Percentiles rank a stretch among this genome's conserved stretches.
phyloP scores from a whole-genome alignment of 768 basidiomycete genomes.

The Panaeolus papilionaceus region DNA sequence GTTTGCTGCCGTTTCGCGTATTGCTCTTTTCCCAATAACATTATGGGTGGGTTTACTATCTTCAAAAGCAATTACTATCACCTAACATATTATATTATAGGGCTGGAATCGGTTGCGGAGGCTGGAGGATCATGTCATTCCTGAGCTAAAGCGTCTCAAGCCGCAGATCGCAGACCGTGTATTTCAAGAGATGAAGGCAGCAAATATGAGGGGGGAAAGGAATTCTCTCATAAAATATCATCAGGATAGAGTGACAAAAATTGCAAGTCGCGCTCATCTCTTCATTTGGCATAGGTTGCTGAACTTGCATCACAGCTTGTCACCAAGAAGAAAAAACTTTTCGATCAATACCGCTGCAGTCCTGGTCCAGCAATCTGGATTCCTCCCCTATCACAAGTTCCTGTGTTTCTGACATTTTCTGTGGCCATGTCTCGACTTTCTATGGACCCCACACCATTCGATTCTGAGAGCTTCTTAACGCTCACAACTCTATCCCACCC shows the following conservation, averaged over 20 bases:
- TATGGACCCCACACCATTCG: conserved; percentile 67
- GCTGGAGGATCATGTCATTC: conserved; percentile 65
- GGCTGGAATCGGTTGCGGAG: conserved; percentile 64
- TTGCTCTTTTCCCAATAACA: conserved; percentile 71
- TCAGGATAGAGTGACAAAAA: conserved; percentile 49
- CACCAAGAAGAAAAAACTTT: conserved; percentile 62
- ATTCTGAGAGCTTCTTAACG: conserved; percentile 79
- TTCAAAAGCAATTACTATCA: conserved; percentile 11
- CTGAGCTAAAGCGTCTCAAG: conserved; percentile 58
- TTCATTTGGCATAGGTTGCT: background rate
- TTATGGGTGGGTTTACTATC: conserved; percentile 66
- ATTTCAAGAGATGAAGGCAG: conserved; percentile 58
- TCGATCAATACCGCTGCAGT: conserved; percentile 60
- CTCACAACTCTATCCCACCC: conserved; percentile 73
- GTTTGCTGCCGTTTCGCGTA: conserved; percentile 64
- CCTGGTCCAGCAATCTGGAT: conserved; percentile 62
- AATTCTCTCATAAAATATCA: conserved; percentile 55
- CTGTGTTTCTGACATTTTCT: conserved; percentile 74
- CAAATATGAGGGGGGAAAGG: conserved; percentile 61
- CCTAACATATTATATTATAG: conserved; percentile 41
- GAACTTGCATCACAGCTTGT: conserved; percentile 47
- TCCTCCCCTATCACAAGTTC: conserved; percentile 72
- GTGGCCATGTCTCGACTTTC: conserved; percentile 62
- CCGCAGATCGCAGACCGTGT: conserved; percentile 48
- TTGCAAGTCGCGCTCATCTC: conserved; percentile 43